phyloP scores from a whole-genome alignment of 306 rosid species.

The Oxytropis ochrocephala region DNA sequence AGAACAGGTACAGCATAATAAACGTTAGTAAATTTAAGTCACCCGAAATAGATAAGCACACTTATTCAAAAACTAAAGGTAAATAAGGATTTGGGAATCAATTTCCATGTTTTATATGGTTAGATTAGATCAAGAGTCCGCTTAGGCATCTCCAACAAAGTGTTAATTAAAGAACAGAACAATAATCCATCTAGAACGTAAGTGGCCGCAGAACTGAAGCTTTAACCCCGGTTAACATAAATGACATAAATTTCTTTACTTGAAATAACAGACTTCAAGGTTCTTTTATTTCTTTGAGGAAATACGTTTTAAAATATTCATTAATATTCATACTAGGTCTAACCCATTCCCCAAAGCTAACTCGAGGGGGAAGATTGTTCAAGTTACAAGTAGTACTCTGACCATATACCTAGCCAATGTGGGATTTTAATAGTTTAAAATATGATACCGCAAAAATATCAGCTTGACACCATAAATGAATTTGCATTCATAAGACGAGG shows the following conservation, averaged over 20 bases:
- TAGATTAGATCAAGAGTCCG: neutral
- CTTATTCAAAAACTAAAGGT: neutral
- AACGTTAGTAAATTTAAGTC: neutral
- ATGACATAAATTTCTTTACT: neutral
- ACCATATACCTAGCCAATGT: neutral
- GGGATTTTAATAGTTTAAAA: neutral
- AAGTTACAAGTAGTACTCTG: neutral
- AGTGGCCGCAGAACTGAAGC: conserved; percentile 4
- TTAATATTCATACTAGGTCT: neutral
- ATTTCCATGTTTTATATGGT: neutral
- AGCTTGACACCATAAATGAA: neutral
- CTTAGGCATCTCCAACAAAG: neutral
- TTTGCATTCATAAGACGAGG: conserved; percentile 2
- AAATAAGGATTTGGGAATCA: conserved; percentile 8
- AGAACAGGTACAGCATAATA: neutral
- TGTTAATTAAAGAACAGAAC: neutral
- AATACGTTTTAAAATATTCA: neutral
- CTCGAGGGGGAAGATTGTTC: neutral
- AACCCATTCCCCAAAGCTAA: neutral
- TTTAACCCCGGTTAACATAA: neutral
- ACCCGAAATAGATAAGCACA: neutral
- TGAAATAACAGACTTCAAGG: neutral
- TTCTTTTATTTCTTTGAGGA: neutral
- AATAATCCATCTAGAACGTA: neutral
- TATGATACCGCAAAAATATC: neutral